phyloP scores from a whole-genome alignment of 805 yeast genomes.

The Yamadazyma sp. region DNA sequence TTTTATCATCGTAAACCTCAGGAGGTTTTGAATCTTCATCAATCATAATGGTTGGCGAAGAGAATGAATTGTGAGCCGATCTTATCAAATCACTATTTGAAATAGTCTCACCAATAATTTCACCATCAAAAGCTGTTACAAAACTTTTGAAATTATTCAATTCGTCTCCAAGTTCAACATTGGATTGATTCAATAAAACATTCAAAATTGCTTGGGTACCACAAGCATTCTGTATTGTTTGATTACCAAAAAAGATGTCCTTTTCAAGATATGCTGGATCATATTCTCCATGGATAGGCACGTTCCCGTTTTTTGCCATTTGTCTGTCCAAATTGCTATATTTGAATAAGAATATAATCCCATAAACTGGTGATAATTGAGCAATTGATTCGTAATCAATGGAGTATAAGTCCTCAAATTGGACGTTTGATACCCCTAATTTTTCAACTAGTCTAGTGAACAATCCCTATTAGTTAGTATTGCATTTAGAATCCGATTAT shows the following conservation, averaged over 20 bases:
- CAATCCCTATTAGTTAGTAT: conserved; percentile 42
- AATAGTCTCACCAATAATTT: conserved; percentile 57
- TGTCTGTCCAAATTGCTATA: conserved; percentile 43
- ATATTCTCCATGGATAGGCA: conserved; percentile 45
- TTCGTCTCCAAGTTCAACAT: conserved; percentile 47
- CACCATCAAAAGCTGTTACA: conserved; percentile 52
- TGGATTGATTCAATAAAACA: conserved; percentile 39
- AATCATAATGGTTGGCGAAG: conserved; percentile 50
- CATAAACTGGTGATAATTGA: conserved; percentile 45
- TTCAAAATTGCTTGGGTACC: conserved; percentile 72
- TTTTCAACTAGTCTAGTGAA: conserved; percentile 61
- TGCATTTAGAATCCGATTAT: neutral
- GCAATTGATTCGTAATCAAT: conserved; percentile 44
- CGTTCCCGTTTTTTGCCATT: conserved; percentile 23
- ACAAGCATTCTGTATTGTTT: conserved; percentile 65
- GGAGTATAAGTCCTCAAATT: conserved; percentile 56
- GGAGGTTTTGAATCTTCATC: conserved; percentile 37
- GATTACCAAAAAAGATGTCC: conserved; percentile 58
- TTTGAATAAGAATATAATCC: conserved; percentile 62
- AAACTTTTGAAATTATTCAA: conserved; percentile 48
- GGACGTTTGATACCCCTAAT: conserved; percentile 50
- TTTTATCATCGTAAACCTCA: conserved; percentile 27
- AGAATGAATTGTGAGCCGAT: conserved; percentile 57
- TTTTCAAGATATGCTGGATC: conserved; percentile 29
- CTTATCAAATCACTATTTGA: conserved; percentile 57